A percentile compares a stretch with the other conserved stretches of the same genome.
These are phyloP conservation scores for Lachnellula occidentalis DNA, from an alignment of 2,329 filamentous ascomycete species.

Conservation along the genomic window DNA sequence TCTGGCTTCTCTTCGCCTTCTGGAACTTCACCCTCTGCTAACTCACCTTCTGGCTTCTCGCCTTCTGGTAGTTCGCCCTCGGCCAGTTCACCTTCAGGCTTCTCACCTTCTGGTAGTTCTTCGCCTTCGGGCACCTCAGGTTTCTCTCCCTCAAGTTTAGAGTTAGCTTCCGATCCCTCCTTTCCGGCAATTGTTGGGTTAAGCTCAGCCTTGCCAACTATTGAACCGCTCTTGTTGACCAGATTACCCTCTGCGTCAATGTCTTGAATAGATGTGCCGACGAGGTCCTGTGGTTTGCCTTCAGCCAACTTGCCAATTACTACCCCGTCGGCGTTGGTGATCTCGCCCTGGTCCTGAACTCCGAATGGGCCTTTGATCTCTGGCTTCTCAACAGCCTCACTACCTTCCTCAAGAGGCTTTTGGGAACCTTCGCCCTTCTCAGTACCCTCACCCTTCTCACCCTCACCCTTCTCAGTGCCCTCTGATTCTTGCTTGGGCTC, in stretches of 20 bases:
- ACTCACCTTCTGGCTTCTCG: too few species aligned
- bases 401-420: constrained; percentile 13
- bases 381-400: constrained; percentile 33
- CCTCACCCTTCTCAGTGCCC: neutral
- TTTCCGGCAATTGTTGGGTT: constrained; percentile 22
- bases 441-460: neutral
- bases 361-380: constrained; percentile 45
- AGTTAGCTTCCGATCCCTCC: constrained; percentile 27
- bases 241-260: constrained; percentile 54
- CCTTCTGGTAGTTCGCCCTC: constrained; percentile 28
- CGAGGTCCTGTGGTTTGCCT: constrained; percentile 38
- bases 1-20: constrained; percentile 15
- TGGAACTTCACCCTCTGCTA: too few species aligned
- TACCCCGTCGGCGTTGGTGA: constrained; percentile 48
- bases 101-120: constrained; percentile 23
- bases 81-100: constrained; percentile 2
- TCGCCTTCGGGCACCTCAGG: too few species aligned
- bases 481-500: constrained; percentile 3
- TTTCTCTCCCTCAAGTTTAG: constrained; percentile 33
- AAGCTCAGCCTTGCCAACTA: constrained; percentile 23
- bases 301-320: constrained; percentile 45
- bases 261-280: constrained; percentile 60
- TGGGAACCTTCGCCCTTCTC: constrained; percentile 1
- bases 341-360: constrained; percentile 48
- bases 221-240: constrained; percentile 44